Percentiles rank a stretch among this genome's conserved stretches.
These are phyloP conservation scores for Mycena kentingensis DNA, from an alignment of 768 basidiomycete genomes.

Conservation along the genomic window DNA sequence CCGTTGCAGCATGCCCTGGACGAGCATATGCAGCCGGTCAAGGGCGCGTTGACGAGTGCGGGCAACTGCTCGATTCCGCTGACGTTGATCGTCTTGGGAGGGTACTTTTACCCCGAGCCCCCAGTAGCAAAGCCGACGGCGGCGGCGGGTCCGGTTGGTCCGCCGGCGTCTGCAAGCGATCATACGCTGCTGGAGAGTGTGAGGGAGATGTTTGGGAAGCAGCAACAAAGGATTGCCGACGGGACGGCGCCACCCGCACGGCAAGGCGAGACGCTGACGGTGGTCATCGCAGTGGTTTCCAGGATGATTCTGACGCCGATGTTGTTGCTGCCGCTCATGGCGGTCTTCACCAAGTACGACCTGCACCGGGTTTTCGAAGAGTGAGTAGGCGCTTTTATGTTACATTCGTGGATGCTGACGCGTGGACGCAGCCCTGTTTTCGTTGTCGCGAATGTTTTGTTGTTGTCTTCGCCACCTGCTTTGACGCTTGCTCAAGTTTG, in stretches of 20 bases:
- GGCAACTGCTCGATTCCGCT: slow-evolving; percentile 85
- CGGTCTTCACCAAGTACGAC: slow-evolving; percentile 58
- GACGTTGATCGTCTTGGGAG: slow-evolving; percentile 89
- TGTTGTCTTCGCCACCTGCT: slow-evolving; percentile 84
- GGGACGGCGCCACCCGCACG: slow-evolving; percentile 9
- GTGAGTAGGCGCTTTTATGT: slow-evolving; percentile 46
- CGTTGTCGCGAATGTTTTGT: slow-evolving; percentile 78
- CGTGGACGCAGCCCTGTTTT: slow-evolving; percentile 69
- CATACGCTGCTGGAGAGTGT: slow-evolving; percentile 44
- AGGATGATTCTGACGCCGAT: slow-evolving; percentile 88
- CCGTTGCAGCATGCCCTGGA: slow-evolving; percentile 76
- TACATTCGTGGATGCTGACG: slow-evolving; percentile 7
- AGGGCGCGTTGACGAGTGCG: slow-evolving; percentile 63
- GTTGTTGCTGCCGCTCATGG: slow-evolving; percentile 76
- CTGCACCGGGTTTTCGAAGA: slow-evolving; percentile 70
- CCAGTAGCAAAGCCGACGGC: background rate
- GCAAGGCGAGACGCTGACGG: slow-evolving; percentile 67
- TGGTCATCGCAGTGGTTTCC: slow-evolving; percentile 78
- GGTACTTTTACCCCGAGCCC: slow-evolving; percentile 73
- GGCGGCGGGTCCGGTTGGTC: slow-evolving; percentile 3
- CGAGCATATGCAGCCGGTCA: slow-evolving; percentile 62
- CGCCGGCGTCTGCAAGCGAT: slow-evolving; percentile 25
- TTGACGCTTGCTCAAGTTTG: slow-evolving; percentile 55
- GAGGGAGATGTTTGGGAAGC: slow-evolving; percentile 44
- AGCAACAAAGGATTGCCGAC: slow-evolving; percentile 20